A percentile compares a stretch with the other conserved stretches of the same genome.
phyloP scores from a whole-genome alignment of 2,329 filamentous ascomycete species.

The Bretziella fagacearum region DNA sequence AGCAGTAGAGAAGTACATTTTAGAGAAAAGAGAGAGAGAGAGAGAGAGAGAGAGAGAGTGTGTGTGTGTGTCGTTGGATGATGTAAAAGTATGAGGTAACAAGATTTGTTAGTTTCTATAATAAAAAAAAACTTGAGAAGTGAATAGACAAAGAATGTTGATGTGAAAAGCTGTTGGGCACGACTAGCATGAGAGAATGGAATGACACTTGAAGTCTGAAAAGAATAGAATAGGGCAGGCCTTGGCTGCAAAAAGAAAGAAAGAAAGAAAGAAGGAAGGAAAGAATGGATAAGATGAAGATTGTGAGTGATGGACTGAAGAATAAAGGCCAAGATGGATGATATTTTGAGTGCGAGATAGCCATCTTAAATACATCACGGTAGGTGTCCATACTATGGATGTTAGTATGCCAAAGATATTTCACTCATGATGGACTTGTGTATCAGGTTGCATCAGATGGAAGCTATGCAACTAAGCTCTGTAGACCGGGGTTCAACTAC shows the following conservation, averaged over 20 bases:
- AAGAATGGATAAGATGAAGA: background rate
- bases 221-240: background rate
- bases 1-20: conserved; percentile 19
- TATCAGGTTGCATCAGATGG: too few species aligned
- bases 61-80: too few species aligned
- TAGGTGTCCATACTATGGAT: too few species aligned
- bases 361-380: too few species aligned
- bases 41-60: too few species aligned
- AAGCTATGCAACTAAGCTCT: too few species aligned
- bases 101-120: background rate
- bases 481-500: too few species aligned
- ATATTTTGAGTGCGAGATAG: background rate
- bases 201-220: background rate
- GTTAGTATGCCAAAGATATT: too few species aligned
- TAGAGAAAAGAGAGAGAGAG: conserved; percentile 13
- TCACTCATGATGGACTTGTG: too few species aligned
- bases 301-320: background rate
- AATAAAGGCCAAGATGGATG: too few species aligned
- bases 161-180: too few species aligned
- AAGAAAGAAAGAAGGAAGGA: background rate
- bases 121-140: background rate
- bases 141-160: background rate
- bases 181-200: background rate
- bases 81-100: conserved; percentile 13
- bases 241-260: background rate